These are phyloP conservation scores for Volvariella volvacea DNA, from an alignment of 1,284 basidiomycete species.

Conservation along the genomic window DNA sequence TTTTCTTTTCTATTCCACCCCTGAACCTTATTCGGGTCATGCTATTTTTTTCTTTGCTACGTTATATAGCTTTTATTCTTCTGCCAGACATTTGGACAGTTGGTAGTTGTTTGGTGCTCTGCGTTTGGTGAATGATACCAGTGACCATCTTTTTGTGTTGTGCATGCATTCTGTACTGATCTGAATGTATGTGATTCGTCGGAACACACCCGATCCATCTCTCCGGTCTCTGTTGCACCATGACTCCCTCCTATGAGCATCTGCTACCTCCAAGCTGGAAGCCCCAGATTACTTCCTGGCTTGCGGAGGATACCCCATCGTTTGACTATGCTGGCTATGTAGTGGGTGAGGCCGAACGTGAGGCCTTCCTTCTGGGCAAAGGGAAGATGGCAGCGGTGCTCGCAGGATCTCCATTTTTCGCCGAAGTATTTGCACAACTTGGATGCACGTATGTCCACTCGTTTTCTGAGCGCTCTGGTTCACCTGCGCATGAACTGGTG, in stretches of 20 bases:
- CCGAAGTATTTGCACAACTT: conserved; percentile 87
- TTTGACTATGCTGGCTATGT: conserved; percentile 98
- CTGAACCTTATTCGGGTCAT: too few relatives aligned
- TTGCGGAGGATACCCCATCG: conserved; percentile 91
- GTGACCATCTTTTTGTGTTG: too few relatives aligned
- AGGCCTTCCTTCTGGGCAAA: conserved; percentile 90
- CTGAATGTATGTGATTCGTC: too few relatives aligned
- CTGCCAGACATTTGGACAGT: too few relatives aligned
- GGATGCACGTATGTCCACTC: conserved; percentile 75
- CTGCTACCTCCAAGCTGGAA: conserved; percentile 92
- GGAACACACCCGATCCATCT: too few relatives aligned
- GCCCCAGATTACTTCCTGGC: conserved; percentile 74
- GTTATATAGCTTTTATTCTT: too few relatives aligned
- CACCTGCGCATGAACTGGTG: conserved; percentile 1
- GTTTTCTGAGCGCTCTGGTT: not conserved
- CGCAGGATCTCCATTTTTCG: conserved; percentile 94
- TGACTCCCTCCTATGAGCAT: conserved; percentile 52
- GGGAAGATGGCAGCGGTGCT: conserved; percentile 71
- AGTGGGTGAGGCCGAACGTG: conserved; percentile 84
- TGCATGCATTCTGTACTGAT: too few relatives aligned
- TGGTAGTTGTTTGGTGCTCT: too few relatives aligned
- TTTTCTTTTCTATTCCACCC: too few relatives aligned
- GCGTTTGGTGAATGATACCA: too few relatives aligned
- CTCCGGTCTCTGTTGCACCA: conserved; percentile 8
- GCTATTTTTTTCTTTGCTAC: too few relatives aligned